A percentile compares a stretch with the other conserved stretches of the same genome.
Conservation (phyloP, 305 asterid genomes). For the Fraxinus angustifolia region DNA sequence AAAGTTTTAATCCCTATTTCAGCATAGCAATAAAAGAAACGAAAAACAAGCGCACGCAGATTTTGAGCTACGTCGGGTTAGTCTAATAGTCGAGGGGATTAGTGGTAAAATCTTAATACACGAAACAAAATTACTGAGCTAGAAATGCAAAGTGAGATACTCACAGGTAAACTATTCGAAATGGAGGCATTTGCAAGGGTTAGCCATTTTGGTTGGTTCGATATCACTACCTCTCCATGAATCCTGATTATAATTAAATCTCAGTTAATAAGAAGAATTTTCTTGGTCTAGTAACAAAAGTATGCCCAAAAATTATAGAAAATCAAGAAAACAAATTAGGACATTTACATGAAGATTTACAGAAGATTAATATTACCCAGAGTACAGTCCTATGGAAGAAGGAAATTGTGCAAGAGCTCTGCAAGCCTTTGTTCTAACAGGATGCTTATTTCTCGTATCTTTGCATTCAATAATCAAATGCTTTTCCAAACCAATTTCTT, state of each 20-base stretch:
- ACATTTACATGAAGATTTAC: background rate
- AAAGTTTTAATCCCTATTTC: background rate
- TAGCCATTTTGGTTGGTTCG: constrained; percentile 61
- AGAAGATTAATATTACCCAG: constrained; percentile 47
- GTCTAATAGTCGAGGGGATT: background rate
- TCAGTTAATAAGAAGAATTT: background rate
- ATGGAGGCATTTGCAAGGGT: constrained; percentile 28
- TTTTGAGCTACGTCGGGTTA: background rate
- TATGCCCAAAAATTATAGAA: background rate
- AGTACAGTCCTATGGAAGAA: constrained; percentile 55
- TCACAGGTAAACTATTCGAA: constrained; percentile 24
- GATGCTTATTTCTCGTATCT: constrained; percentile 53
- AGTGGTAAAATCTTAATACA: background rate
- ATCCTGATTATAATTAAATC: constrained; percentile 41
- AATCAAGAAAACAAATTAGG: background rate
- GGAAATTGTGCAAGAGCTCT: constrained; percentile 45
- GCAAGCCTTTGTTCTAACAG: constrained; percentile 52
- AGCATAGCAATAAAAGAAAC: background rate
- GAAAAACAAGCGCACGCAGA: background rate
- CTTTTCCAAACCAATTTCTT: constrained; percentile 31
- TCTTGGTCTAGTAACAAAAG: background rate
- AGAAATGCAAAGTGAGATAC: background rate
- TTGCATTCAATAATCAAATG: constrained; percentile 38
- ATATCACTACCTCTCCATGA: constrained; percentile 78
- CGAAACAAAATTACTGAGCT: background rate